Evolutionary conservation across 495 filamentous ascomycete species (phyloP).

Genomic region (Aspergillus taichungensis): DNA sequence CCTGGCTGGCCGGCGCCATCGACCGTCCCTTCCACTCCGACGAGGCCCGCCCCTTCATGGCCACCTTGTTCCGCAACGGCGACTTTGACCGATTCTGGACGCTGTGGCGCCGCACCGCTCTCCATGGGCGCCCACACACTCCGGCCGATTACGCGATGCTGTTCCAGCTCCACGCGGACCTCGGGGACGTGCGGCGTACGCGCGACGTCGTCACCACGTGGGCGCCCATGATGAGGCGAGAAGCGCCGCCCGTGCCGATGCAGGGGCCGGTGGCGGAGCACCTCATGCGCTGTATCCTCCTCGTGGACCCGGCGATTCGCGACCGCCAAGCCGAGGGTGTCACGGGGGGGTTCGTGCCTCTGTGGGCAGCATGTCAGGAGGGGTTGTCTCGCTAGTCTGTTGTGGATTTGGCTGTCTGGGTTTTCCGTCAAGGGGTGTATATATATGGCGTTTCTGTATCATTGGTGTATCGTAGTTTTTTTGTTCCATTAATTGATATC

Average conservation of each 20-base stretch:
- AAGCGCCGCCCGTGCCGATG: slow-evolving; percentile 43
- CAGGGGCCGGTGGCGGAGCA: slow-evolving; percentile 29
- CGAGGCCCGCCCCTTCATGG: slow-evolving; percentile 39
- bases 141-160: slow-evolving; percentile 47
- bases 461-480: too few relatives aligned
- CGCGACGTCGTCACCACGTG: slow-evolving; percentile 41
- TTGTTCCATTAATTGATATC: too few relatives aligned
- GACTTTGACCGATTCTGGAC: slow-evolving; percentile 54
- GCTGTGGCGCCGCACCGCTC: slow-evolving; percentile 48
- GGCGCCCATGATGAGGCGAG: slow-evolving; percentile 49
- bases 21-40: slow-evolving; percentile 40
- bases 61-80: slow-evolving; percentile 25
- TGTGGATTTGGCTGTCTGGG: too few relatives aligned
- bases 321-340: too few relatives aligned
- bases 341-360: too few relatives aligned
- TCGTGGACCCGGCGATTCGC: slow-evolving; percentile 41
- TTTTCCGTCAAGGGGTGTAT: too few relatives aligned
- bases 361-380: too few relatives aligned
- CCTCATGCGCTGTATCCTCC: slow-evolving; percentile 41
- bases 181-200: slow-evolving; percentile 34
- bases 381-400: too few relatives aligned
- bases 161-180: slow-evolving; percentile 42
- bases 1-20: slow-evolving; percentile 24
- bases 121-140: slow-evolving; percentile 40
- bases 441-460: too few relatives aligned